Base-by-base conservation (phyloP, 2,329 filamentous ascomycete species). In the Fusarium napiforme region DNA sequence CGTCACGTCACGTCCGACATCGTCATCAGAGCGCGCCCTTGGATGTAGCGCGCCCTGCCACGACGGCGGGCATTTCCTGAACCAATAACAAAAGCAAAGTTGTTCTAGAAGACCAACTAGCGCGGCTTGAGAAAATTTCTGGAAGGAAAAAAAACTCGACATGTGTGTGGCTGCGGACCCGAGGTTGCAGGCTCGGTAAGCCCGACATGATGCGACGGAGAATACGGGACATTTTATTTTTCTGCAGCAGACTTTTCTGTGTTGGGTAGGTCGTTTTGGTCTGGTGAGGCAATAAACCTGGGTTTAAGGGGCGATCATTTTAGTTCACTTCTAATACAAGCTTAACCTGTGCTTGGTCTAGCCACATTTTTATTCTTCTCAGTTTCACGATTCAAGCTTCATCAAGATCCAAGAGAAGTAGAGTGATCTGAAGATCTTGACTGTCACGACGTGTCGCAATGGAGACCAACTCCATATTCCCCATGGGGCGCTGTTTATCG, bases 171-270 rank as follows among this genome's bases (percentile, higher is more conserved):
- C 40, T 60, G 67, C 67, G 67, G 65, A 65, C 39, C 67, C 65
- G 67, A 69, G 40, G 67, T 58, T 65, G 67, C 67, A 69, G 42
- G 58, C 30, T 62, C 66, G 67, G 67, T 65, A 70, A 42, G 59
- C 49, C 67, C 67, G 65, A 69, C 46, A 39, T 69, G 66, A 70
- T 60, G 36, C 45, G 58, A 69, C 69, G 30, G n/a, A 30, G 50
- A n/a, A 42, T 42, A 55, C 50, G 36, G 50, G 50, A 37, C 11
- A 26, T 12, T 34, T 15, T 18, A 19, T 37, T 46, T 46, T 34
- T 9, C 11, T 26, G 2, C 32, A 49, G 21, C 15, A 37, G 23
- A 23, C 61, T 39, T 66, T 66, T 23, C 47, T 67, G 12, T 68
- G 64, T 68, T 68, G 16, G 64, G 64, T 46, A 68, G 65, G 64